A percentile compares a stretch with the other conserved stretches of the same genome.
phyloP scores from a whole-genome alignment of 805 yeast species.

The Brettanomyces custersianus region DNA sequence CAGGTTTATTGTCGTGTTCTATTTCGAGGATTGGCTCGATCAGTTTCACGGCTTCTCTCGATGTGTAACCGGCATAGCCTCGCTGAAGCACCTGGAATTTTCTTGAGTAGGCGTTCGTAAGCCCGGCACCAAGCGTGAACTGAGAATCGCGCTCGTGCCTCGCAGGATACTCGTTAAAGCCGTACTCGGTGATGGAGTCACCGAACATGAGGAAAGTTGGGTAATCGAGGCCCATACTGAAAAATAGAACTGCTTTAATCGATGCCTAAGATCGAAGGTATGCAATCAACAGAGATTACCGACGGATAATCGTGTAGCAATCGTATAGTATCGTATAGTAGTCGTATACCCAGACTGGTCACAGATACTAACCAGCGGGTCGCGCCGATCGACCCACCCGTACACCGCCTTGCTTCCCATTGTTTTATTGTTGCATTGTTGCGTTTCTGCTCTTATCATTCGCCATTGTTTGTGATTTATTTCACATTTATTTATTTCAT shows the following conservation, averaged over 20 bases:
- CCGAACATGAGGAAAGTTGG: slow-evolving; percentile 28
- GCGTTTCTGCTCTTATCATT: not conserved
- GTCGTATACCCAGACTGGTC: not conserved
- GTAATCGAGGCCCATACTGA: no score
- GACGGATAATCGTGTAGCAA: no score
- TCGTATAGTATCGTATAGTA: no score
- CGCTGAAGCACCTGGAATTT: slow-evolving; percentile 60
- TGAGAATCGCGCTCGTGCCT: slow-evolving; percentile 5
- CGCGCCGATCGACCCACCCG: not conserved
- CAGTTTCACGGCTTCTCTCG: slow-evolving; percentile 48
- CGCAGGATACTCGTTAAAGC: slow-evolving; percentile 17
- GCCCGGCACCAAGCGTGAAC: slow-evolving; percentile 24
- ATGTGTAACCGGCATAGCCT: slow-evolving; percentile 72
- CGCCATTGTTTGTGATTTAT: not conserved
- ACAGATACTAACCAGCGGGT: not conserved
- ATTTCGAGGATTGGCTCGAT: slow-evolving; percentile 40
- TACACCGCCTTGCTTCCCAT: not conserved
- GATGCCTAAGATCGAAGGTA: no score
- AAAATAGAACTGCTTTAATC: no score
- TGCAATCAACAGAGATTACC: no score
- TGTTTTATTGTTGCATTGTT: not conserved
- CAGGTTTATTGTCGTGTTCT: slow-evolving; percentile 31
- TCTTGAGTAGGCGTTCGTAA: slow-evolving; percentile 39
- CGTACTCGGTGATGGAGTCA: slow-evolving; percentile 28
- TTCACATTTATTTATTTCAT: not conserved